phyloP scores from a whole-genome alignment of 352 stramenopile genomes.

The Globisporangium cystogenes region DNA sequence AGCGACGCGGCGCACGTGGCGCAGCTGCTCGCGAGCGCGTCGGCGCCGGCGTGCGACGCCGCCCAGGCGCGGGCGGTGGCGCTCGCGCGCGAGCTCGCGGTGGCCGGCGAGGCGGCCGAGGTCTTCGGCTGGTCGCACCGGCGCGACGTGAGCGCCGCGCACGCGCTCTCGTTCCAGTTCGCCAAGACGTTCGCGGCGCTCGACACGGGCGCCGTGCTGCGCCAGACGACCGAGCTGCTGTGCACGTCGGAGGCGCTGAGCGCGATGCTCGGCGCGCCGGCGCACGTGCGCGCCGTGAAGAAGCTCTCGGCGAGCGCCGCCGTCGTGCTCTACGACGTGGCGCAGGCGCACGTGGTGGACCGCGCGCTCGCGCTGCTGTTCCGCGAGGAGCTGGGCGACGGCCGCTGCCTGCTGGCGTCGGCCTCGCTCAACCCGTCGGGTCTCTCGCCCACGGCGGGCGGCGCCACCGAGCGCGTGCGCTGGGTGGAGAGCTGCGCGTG shows the following conservation, averaged over 20 bases:
- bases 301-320: slow-evolving; percentile 4
- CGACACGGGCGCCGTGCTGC: slow-evolving; percentile 4
- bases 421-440: slow-evolving; percentile 51
- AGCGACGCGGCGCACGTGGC: slow-evolving; percentile 5
- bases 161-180: slow-evolving; percentile 1
- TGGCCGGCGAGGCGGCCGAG: slow-evolving; percentile 4
- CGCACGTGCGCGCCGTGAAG: slow-evolving; percentile 5
- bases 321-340: slow-evolving; percentile 9
- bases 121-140: slow-evolving; percentile 6
- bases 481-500: slow-evolving; percentile 84
- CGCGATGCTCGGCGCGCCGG: not conserved
- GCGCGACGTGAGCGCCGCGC: not conserved
- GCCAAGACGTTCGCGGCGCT: slow-evolving; percentile 18
- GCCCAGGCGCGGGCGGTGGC: slow-evolving; percentile 7
- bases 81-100: not conserved
- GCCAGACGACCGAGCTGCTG: slow-evolving; percentile 1
- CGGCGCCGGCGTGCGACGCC: slow-evolving; percentile 3
- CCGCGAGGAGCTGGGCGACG: slow-evolving; percentile 18
- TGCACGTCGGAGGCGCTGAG: slow-evolving; percentile 8
- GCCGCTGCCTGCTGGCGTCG: slow-evolving; percentile 70
- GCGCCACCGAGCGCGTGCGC: slow-evolving; percentile 36
- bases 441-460: slow-evolving; percentile 46
- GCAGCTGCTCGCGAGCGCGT: slow-evolving; percentile 6
- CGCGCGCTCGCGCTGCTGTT: slow-evolving; percentile 9
- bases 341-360: slow-evolving; percentile 6